phyloP scores from a whole-genome alignment of 2,329 filamentous ascomycete genomes.

The Calonectria pteridis region DNA sequence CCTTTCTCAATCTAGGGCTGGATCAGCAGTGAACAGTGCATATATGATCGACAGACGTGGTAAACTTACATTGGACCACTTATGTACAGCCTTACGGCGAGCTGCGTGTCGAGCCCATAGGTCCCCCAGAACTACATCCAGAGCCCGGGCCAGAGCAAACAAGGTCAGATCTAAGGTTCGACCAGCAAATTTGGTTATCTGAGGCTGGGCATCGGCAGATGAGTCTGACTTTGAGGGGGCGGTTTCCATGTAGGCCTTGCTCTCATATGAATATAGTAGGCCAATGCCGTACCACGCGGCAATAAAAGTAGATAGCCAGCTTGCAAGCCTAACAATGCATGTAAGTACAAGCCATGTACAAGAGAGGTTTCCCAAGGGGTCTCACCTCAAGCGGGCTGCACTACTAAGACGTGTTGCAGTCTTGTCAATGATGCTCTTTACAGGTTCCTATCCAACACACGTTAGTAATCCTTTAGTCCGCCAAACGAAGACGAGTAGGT shows the following conservation, averaged over 20 bases:
- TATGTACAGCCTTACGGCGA: conserved; percentile 57
- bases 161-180: conserved; percentile 85
- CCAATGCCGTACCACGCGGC: conserved; percentile 69
- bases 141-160: conserved; percentile 79
- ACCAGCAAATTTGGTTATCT: conserved; percentile 64
- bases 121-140: conserved; percentile 77
- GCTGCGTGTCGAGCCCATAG: conserved; percentile 68
- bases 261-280: conserved; percentile 69
- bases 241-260: conserved; percentile 57
- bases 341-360: conserved; percentile 25
- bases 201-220: conserved; percentile 41
- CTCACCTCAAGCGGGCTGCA: conserved; percentile 45
- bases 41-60: background rate
- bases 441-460: conserved; percentile 42
- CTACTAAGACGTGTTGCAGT: conserved; percentile 39
- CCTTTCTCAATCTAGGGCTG: conserved; percentile 47
- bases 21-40: conserved; percentile 28
- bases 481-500: background rate
- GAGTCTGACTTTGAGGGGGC: conserved; percentile 47
- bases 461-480: conserved; percentile 29
- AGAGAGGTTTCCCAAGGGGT: background rate
- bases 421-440: conserved; percentile 46
- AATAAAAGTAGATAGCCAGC: conserved; percentile 70
- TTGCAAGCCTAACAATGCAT: conserved; percentile 59
- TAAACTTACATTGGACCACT: conserved; percentile 61